A percentile compares a stretch with the other conserved stretches of the same genome.
Conservation (phyloP, 148 eudicot species). For the Polygonum maritimum region DNA sequence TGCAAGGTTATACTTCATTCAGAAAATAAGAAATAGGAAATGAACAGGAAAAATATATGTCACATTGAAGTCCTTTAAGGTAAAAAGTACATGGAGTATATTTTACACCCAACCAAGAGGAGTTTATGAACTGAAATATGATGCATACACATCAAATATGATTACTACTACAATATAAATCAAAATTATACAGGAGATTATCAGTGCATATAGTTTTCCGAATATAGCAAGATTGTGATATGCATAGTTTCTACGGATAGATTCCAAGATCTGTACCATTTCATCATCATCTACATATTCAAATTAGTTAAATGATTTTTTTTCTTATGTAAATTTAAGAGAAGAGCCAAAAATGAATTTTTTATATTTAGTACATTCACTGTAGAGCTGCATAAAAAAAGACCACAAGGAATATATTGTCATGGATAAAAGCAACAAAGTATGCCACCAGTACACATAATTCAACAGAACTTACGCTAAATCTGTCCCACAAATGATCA, state of each 20-base stretch:
- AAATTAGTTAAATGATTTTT: neutral
- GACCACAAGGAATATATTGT: neutral
- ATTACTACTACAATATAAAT: neutral
- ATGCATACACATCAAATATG: neutral
- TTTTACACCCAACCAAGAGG: neutral
- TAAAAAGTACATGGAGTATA: neutral
- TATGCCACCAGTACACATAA: neutral
- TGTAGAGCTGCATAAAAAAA: neutral
- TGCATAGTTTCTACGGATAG: too few relatives aligned
- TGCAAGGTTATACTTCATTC: neutral
- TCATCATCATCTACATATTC: too few relatives aligned
- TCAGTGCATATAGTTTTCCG: too few relatives aligned
- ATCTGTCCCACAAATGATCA: conserved; percentile 94
- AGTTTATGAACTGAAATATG: neutral
- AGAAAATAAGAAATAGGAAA: neutral
- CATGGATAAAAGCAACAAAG: neutral
- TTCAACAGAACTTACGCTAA: conserved; percentile 60
- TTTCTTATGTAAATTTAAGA: neutral
- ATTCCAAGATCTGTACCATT: too few relatives aligned
- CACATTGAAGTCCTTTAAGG: neutral
- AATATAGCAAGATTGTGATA: too few relatives aligned
- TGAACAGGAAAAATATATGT: neutral
- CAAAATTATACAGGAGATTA: too few relatives aligned
- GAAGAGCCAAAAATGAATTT: neutral
- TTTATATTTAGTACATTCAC: neutral